phyloP scores from a whole-genome alignment of 1,139 yeast genomes.

The Williopsis jadinii region DNA sequence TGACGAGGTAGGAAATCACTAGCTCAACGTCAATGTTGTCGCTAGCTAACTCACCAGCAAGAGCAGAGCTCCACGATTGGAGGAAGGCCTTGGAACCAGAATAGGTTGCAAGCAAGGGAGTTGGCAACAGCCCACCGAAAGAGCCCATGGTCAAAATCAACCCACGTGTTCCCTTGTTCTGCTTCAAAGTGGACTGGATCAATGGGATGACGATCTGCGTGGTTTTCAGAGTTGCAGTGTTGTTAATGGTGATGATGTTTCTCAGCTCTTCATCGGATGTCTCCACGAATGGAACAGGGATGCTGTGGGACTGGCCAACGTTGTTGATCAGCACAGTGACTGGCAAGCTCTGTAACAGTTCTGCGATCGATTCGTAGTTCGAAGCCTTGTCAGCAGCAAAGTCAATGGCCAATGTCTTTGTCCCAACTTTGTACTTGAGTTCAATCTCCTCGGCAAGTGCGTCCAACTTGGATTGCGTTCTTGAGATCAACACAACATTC shows the following conservation, averaged over 20 bases:
- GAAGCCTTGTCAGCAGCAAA: slow-evolving; percentile 41
- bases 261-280: slow-evolving; percentile 68
- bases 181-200: slow-evolving; percentile 40
- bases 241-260: slow-evolving; percentile 78
- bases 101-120: slow-evolving; percentile 87
- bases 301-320: slow-evolving; percentile 91
- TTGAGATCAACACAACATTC: slow-evolving; percentile 74
- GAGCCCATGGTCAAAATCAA: slow-evolving; percentile 93
- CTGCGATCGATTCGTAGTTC: slow-evolving; percentile 48
- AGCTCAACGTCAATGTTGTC: slow-evolving; percentile 78
- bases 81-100: slow-evolving; percentile 95
- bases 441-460: slow-evolving; percentile 58
- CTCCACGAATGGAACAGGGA: slow-evolving; percentile 89
- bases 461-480: slow-evolving; percentile 75
- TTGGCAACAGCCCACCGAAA: slow-evolving; percentile 89
- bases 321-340: slow-evolving; percentile 80
- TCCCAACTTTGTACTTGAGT: slow-evolving; percentile 50
- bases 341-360: slow-evolving; percentile 40
- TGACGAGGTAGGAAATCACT: slow-evolving; percentile 83
- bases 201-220: slow-evolving; percentile 78
- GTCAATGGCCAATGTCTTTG: slow-evolving; percentile 72
- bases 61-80: slow-evolving; percentile 86
- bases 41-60: slow-evolving; percentile 75
- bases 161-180: slow-evolving; percentile 43
- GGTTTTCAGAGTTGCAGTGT: slow-evolving; percentile 73